phyloP scores from a whole-genome alignment of 345 rosid species.

The Pistacia integerrima region DNA sequence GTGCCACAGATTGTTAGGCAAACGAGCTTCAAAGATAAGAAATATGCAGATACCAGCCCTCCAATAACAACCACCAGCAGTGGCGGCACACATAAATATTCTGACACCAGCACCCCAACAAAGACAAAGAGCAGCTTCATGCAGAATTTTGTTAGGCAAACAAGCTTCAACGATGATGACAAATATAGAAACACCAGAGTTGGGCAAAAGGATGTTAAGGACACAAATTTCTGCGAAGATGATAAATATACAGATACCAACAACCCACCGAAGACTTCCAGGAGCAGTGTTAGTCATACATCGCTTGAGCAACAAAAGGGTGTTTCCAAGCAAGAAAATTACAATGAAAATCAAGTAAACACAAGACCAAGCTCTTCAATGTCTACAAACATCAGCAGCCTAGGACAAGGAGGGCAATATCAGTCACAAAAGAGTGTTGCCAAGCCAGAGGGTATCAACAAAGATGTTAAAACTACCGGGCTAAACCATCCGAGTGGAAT shows the following conservation, averaged over 20 bases:
- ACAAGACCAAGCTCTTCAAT: too few species aligned
- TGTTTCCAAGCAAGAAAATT: too few species aligned
- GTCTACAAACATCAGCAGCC: too few species aligned
- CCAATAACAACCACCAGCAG: too few species aligned
- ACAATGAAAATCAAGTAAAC: too few species aligned
- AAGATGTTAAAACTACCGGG: background rate
- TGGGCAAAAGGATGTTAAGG: background rate
- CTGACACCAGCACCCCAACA: too few species aligned
- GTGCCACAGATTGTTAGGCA: background rate
- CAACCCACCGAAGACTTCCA: background rate
- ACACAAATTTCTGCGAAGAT: too few species aligned
- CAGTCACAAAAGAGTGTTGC: background rate
- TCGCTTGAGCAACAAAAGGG: background rate
- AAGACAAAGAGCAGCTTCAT: background rate
- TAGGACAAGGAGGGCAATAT: too few species aligned
- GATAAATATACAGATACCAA: background rate
- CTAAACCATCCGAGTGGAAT: background rate
- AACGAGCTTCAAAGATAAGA: background rate
- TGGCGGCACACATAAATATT: too few species aligned
- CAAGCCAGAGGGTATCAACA: background rate
- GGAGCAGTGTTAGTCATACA: background rate
- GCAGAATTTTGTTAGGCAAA: background rate
- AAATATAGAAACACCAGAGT: too few species aligned
- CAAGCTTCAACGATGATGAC: background rate
- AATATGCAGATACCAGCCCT: background rate